Conservation (phyloP, 257 asterid species). For the Solanum lycopersicoides region DNA sequence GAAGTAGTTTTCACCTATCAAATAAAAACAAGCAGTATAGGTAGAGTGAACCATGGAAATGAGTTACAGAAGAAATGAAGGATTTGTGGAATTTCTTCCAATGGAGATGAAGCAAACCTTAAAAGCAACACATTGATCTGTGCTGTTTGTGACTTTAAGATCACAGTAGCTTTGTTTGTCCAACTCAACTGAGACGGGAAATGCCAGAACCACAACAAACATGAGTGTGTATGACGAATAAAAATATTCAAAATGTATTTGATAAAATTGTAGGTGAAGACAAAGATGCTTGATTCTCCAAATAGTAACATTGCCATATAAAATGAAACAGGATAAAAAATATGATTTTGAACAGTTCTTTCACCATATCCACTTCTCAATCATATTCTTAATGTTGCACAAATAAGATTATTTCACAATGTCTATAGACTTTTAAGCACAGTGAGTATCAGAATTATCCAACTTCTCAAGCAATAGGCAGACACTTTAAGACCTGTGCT, state of each 20-base stretch:
- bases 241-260: background rate
- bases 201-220: background rate
- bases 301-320: background rate
- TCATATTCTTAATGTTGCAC: background rate
- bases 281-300: background rate
- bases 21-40: background rate
- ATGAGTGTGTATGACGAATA: background rate
- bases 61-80: background rate
- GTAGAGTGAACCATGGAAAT: background rate
- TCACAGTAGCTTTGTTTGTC: conserved; percentile 80
- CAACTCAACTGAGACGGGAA: conserved; percentile 48
- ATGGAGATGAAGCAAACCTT: conserved; percentile 31
- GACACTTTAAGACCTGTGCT: conserved; percentile 25
- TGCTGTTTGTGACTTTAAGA: conserved; percentile 64
- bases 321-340: background rate
- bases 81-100: background rate
- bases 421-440: background rate
- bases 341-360: background rate
- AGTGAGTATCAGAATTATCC: background rate
- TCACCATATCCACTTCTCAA: background rate
- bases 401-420: background rate
- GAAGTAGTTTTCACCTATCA: conserved; percentile 81
- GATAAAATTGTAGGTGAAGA: background rate
- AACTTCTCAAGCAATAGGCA: background rate
- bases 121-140: conserved; percentile 71